Evolutionary conservation across 352 stramenopile species (phyloP).

Genomic region (Globisporangium alternatum): DNA sequence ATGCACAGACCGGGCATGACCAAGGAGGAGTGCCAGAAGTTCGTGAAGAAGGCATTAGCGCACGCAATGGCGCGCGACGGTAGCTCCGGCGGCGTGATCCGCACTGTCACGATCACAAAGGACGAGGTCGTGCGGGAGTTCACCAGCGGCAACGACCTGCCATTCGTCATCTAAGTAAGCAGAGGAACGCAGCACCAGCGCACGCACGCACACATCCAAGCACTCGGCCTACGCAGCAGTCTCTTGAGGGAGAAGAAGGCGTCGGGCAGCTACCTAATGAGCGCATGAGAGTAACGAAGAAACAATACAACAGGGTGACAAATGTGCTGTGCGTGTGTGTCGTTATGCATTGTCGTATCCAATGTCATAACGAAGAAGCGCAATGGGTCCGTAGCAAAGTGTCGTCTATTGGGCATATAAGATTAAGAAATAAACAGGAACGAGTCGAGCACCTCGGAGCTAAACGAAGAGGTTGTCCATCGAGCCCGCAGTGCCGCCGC

Average conservation of each 20-base stretch:
- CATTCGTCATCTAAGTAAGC: constrained; percentile 78
- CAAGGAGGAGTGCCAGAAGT: constrained; percentile 93
- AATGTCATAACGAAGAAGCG: background rate
- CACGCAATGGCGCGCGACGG: constrained; percentile 99
- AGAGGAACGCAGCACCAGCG: background rate
- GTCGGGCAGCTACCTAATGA: background rate
- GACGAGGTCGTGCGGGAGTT: constrained; percentile 92
- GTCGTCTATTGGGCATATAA: constrained; percentile 10
- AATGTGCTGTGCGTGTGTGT: background rate
- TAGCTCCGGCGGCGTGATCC: constrained; percentile 97
- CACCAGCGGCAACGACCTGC: constrained; percentile 89
- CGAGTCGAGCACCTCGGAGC: too few species aligned
- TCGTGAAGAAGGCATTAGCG: constrained; percentile 94
- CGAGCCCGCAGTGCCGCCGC: constrained; percentile 43
- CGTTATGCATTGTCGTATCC: too few species aligned
- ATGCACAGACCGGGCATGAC: constrained; percentile 89
- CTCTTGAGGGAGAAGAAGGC: background rate
- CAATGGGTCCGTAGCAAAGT: background rate
- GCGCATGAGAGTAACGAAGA: background rate
- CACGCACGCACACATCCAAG: background rate
- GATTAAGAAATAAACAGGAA: background rate
- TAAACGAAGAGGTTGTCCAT: constrained; percentile 87
- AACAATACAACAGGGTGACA: background rate
- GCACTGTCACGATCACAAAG: constrained; percentile 93
- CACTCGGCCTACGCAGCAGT: background rate